phyloP scores from a whole-genome alignment of 1,139 yeast genomes.

The Blastobotrys elegans region DNA sequence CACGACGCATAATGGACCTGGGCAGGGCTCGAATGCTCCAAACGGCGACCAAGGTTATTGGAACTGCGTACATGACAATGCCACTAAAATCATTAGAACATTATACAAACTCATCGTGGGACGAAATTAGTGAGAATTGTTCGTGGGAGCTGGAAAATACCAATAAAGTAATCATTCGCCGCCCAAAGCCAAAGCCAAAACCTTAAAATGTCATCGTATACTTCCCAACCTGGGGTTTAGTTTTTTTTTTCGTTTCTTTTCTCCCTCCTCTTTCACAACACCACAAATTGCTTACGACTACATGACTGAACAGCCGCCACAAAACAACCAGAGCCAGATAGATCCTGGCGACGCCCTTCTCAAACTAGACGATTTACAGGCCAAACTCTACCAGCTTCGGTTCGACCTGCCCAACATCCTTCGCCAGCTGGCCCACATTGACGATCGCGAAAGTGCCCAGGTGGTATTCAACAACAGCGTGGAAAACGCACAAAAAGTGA shows the following conservation, averaged over 20 bases:
- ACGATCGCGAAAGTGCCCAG: constrained; percentile 21
- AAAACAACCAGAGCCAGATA: neutral
- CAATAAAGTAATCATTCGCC: neutral
- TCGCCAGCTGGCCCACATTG: constrained; percentile 23
- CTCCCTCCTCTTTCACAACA: neutral
- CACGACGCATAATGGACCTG: constrained; percentile 14
- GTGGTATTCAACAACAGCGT: constrained; percentile 14
- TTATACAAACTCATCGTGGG: neutral
- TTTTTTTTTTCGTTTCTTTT: no score
- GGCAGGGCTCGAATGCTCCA: constrained; percentile 9
- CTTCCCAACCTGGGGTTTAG: neutral
- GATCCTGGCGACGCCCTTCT: constrained; percentile 15
- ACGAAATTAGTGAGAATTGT: neutral
- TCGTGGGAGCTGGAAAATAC: neutral
- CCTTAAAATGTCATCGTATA: no score
- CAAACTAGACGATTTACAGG: constrained; percentile 19
- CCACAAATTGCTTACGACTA: no score
- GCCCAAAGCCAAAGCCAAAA: no score
- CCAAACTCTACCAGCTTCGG: constrained; percentile 21
- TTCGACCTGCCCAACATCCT: constrained; percentile 23
- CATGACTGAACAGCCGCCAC: neutral
- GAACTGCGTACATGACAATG: constrained; percentile 19
- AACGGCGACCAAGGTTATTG: constrained; percentile 15
- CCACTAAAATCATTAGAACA: neutral
- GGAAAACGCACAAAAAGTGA: constrained; percentile 13